Evolutionary conservation across 148 eudicot genomes (phyloP).

Genomic region (Vaccinium macrocarpon): DNA sequence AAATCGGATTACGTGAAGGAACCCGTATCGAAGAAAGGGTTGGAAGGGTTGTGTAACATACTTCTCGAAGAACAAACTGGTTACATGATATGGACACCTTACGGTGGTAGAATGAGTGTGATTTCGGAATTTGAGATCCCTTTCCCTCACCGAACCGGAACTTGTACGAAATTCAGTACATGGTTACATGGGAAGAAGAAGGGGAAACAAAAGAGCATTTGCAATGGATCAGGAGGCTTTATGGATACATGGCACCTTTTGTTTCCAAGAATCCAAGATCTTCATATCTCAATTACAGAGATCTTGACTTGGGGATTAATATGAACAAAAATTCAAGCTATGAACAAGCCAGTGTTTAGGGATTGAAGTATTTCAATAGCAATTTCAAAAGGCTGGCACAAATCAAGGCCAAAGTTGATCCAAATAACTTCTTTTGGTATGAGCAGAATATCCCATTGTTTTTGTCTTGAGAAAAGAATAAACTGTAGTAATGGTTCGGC

Average conservation of each 20-base stretch:
- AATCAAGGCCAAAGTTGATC: too few species aligned
- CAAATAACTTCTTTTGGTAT: too few species aligned
- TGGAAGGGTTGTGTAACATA: background rate
- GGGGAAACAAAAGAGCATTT: background rate
- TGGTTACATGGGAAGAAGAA: constrained; percentile 33
- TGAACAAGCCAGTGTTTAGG: too few species aligned
- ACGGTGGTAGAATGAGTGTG: constrained; percentile 38
- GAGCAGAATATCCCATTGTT: too few species aligned
- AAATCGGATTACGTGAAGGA: constrained; percentile 26
- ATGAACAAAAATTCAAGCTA: too few species aligned
- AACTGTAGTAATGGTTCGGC: too few species aligned
- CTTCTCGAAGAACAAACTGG: constrained; percentile 34
- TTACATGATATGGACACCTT: constrained; percentile 31
- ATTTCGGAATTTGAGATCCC: constrained; percentile 31
- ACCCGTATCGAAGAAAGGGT: constrained; percentile 28
- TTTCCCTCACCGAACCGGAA: constrained; percentile 38
- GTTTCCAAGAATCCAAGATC: constrained; percentile 37
- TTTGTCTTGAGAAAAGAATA: too few species aligned
- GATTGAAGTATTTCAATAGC: too few species aligned
- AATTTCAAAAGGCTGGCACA: too few species aligned
- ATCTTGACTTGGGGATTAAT: constrained; percentile 13
- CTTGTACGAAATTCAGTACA: constrained; percentile 30
- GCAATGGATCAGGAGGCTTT: constrained; percentile 13
- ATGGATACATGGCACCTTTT: constrained; percentile 28
- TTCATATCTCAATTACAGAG: constrained; percentile 39